Base-by-base conservation (phyloP, 1,284 basidiomycete genomes). In the Pseudozyma pruni region DNA sequence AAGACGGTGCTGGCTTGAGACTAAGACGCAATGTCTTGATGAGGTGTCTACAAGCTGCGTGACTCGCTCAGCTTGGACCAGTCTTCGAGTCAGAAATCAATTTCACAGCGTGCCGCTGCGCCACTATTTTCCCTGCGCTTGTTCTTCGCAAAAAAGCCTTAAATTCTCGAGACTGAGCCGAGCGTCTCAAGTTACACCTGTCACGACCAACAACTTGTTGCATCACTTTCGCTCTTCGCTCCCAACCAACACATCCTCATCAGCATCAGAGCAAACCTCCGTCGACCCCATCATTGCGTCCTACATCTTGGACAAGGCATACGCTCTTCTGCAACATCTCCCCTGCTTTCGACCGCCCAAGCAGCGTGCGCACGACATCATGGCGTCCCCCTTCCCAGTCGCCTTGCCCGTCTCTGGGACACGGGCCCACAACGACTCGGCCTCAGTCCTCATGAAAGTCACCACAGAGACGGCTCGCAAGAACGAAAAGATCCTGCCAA, bases 351-450 rank as follows among this genome's bases (percentile, higher is more conserved):
- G 53, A 57, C 43, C 11, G 48, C 33, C 44, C 9, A 32, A 22
- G 44, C 42, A 38, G 54, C 50, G 43, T 45, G 51, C 56, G 56
- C 43, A 58, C 55, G 56, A 56, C 62, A 70, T 66, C 63, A 80
- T 80, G 78, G 78, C 78, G 20, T 74, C 78, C 42, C 78, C 78
- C 14, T 80, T 80, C 41, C 77, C 78, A 22, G 68, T 75, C 45
- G 68, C 76, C 16, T 49, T 73, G 54, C 58, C 63, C 34, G 52
- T 72, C 45, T 69, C 72, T 27, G 43, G 56, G 14, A 71, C 66
- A 44, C 58, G 61, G 48, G 62, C 68, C 14, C 57, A 71, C 50
- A 67, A 73, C 43, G 56, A 67, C 19, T 50, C 61, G 23, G 32
- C 68, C 25, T 44, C 56, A 16, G 72, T 80, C 25, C 74, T 80